Conservation (phyloP, 1,139 yeast species). For the Yamadazyma conglobata region DNA sequence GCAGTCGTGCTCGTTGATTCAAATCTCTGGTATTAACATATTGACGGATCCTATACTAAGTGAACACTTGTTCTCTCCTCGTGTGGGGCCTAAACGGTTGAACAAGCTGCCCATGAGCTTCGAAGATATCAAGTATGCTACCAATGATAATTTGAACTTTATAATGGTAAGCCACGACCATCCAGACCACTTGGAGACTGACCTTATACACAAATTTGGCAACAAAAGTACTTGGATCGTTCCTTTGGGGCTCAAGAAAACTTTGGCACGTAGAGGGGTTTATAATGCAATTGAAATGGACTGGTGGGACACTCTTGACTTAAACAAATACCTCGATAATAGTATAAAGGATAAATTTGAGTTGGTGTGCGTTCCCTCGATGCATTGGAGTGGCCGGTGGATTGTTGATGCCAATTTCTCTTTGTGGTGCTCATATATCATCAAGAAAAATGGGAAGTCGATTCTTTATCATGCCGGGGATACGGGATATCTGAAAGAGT, state of each 20-base stretch:
- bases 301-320: conserved; percentile 80
- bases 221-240: conserved; percentile 74
- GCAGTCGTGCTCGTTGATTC: conserved; percentile 79
- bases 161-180: conserved; percentile 89
- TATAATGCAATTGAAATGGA: conserved; percentile 67
- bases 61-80: conserved; percentile 57
- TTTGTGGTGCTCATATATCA: conserved; percentile 83
- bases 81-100: conserved; percentile 78
- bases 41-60: conserved; percentile 84
- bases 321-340: conserved; percentile 31
- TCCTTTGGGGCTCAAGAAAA: conserved; percentile 70
- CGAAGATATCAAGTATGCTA: conserved; percentile 55
- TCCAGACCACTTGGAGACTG: conserved; percentile 85
- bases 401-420: conserved; percentile 75
- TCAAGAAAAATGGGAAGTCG: conserved; percentile 64
- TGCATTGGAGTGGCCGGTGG: conserved; percentile 95
- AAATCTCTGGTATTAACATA: conserved; percentile 67
- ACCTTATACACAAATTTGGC: conserved; percentile 55
- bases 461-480: conserved; percentile 90
- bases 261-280: conserved; percentile 54
- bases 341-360: conserved; percentile 56
- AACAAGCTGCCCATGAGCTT: conserved; percentile 66
- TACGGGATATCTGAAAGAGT: conserved; percentile 77
- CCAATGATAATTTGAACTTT: conserved; percentile 52
- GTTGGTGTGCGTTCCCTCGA: conserved; percentile 86